Evolutionary conservation across 2,329 filamentous ascomycete species (phyloP), one percentile per base, ranked within the genome.

Genomic region (Diaporthe amygdali): DNA sequence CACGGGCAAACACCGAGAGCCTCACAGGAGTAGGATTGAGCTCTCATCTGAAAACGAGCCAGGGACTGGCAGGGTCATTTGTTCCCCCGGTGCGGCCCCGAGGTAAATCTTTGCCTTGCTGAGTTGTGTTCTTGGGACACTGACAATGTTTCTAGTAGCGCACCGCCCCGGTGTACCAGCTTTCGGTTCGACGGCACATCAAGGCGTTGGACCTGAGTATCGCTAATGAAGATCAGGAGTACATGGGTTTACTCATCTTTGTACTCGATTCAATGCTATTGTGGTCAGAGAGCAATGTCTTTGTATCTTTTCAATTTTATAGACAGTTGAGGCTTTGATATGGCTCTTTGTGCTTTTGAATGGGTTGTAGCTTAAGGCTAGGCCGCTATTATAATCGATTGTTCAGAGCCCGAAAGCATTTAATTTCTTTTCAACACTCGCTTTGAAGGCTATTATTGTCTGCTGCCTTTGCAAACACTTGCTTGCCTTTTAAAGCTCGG

Each of bases 31-130:
- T 69, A 9, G 72, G 72, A 27, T 17, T 74, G 27, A 74, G 71
- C 66, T 73, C 72, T 14, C 64, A 64, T 22, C 52, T 73, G 30
- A 74, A 73, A 69, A 56, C 66, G n/a, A 71, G 71, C 59, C 66
- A 71, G 22, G 67, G 39, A n/a, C 27, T 41, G 34, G 34, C 52
- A 39, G 59, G 49, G 20, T 47, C 66, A 8, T 30, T 67, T 20
- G 66, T 55, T n/a, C 41, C 66, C 4, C 20, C 59, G 20, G 25
- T 47, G 34, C 66, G 72, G 30, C 72, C 72, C 44, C 51, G 61
- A 41, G 72, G 72, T 72, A 49, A 44, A 34, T 12, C 25, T 8
- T n/a, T 37, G 20, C 46, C 46, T 46, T 9, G 22, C 6, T 30
- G n/a, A 39, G 14, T 41, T 30, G 14, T 39, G 1, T 7, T 20